Conservation (phyloP, 148 eudicot genomes). For the Linanthus parryae region DNA sequence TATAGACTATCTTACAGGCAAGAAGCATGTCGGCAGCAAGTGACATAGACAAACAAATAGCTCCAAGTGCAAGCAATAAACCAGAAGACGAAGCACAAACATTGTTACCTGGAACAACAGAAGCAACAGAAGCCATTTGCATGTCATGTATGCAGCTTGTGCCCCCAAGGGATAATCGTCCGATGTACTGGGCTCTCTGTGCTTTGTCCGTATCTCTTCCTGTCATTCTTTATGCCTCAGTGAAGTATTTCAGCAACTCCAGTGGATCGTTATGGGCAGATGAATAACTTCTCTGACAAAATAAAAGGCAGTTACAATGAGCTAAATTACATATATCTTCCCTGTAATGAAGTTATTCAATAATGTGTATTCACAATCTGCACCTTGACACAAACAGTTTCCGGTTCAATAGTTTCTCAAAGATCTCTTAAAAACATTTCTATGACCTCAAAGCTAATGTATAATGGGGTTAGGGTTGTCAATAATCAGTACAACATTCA, state of each 20-base stretch:
- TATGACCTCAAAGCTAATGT: too few relatives aligned
- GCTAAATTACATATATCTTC: too few relatives aligned
- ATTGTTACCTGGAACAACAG: not conserved
- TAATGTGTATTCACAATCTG: too few relatives aligned
- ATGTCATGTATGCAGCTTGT: constrained; percentile 4
- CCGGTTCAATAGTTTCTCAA: too few relatives aligned
- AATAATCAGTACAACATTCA: too few relatives aligned
- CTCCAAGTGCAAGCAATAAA: constrained; percentile 9
- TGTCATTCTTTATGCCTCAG: constrained; percentile 15
- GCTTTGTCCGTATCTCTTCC: constrained; percentile 15
- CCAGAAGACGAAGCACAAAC: constrained; percentile 4
- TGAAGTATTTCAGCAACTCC: constrained; percentile 18
- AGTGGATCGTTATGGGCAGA: not conserved
- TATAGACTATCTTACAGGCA: constrained; percentile 27
- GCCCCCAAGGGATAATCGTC: not conserved
- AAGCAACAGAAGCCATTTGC: not conserved
- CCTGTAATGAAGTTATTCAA: too few relatives aligned
- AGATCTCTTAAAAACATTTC: too few relatives aligned
- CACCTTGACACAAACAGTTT: too few relatives aligned
- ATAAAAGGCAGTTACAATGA: too few relatives aligned
- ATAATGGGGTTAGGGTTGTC: too few relatives aligned
- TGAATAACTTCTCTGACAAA: not conserved
- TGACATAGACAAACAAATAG: constrained; percentile 31
- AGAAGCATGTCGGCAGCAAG: constrained; percentile 41
- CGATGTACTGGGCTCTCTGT: constrained; percentile 11